phyloP scores from a whole-genome alignment of 2,329 filamentous ascomycete species.

The Cladosporium sp. region DNA sequence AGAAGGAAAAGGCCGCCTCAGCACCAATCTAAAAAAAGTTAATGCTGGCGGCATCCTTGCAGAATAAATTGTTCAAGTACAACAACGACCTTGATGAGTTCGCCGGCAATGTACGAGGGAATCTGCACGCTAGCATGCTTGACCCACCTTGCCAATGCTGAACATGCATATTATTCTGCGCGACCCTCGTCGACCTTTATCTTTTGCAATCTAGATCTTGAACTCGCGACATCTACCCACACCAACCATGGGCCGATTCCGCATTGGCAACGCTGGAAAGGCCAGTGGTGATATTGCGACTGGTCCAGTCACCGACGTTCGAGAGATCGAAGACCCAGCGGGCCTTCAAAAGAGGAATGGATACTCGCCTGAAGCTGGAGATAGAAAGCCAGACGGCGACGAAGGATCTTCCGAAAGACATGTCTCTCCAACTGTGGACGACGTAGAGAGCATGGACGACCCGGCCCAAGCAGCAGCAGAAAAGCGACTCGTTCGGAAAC shows the following conservation, averaged over 20 bases:
- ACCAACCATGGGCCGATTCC: not conserved
- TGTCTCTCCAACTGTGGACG: slow-evolving; percentile 5
- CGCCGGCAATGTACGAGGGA: not conserved
- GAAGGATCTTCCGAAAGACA: not conserved
- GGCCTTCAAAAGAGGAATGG: not conserved
- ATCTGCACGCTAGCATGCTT: slow-evolving; percentile 1
- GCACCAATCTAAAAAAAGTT: not conserved
- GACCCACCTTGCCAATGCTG: slow-evolving; percentile 8
- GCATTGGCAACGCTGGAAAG: not conserved
- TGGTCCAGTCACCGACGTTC: not conserved
- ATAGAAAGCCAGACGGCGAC: not conserved
- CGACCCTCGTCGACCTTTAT: not conserved
- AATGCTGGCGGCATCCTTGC: not conserved
- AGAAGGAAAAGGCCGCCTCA: not conserved
- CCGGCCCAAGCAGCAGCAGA: slow-evolving; percentile 3
- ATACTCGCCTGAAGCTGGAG: not conserved
- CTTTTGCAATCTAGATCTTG: not conserved
- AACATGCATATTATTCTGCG: not conserved
- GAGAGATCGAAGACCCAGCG: not conserved
- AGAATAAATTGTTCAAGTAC: not conserved
- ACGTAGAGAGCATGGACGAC: slow-evolving; percentile 1
- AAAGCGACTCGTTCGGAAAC: slow-evolving; percentile 26
- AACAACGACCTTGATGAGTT: not conserved
- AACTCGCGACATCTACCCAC: not conserved
- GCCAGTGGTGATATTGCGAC: not conserved